Evolutionary conservation across 2,329 filamentous ascomycete genomes (phyloP), one percentile per base, ranked within the genome.

Genomic region (Ilyonectria sp.): DNA sequence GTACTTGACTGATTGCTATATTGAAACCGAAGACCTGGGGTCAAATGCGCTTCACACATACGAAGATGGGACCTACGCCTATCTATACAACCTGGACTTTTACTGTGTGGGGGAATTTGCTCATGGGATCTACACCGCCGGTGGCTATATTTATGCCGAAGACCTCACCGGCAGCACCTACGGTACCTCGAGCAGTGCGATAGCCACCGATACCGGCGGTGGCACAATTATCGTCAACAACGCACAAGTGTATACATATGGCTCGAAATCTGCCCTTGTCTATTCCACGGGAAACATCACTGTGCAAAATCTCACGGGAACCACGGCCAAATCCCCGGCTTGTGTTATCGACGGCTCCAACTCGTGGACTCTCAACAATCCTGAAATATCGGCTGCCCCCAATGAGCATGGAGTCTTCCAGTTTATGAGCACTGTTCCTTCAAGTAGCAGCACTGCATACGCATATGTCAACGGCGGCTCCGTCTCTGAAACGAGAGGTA

Each of bases 261-360:
- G 60, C 21, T 43, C 52, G 6, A 63, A 63, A 19, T 63, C 60
- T 40, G 60, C 60, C 5, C 60, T 63, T 9, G 60, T 63, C 6
- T 63, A 63, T 31, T 63, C 60, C 3, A 63, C 60, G 2, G 60
- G 60, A 21, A 63, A 63, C 15, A 21, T 63, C 31, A 63, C 60
- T 3, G 60, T 63, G 13, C 33, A 63, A n/a, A 33, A 50, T 37
- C 60, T 63, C 33, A 49, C n/a, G 1, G 60, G 60, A 19, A 43
- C 31, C 4, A 21, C 60, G 2, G 52, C 60, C 43, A 35, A 56
- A 23, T 63, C 60, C 2, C 60, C 60, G 2, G 60, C 60, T 23
- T 63, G 60, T n/a, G 52, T 63, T 7, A 63, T 63, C 21, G 60
- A 63, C 23, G 60, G 60, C n/a, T 46, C 43, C 23, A 63, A 63